Base-by-base conservation (phyloP, 2,329 filamentous ascomycete species). In the Neonectria punicea region DNA sequence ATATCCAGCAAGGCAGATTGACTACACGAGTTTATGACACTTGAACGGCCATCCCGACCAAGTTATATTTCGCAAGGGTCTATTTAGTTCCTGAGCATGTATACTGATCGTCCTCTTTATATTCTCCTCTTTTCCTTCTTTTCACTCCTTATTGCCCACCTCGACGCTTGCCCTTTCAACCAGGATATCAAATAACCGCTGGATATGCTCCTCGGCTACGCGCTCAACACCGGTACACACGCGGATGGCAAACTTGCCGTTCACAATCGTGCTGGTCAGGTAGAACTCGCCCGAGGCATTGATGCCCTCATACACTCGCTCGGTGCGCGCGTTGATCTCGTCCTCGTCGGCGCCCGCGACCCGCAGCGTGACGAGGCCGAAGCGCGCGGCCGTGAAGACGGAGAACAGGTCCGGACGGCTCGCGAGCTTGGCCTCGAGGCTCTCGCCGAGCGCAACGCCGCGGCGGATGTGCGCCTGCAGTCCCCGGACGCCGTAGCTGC, bases 271-370 rank as follows among this genome's bases (percentile, higher is more conserved):
- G 46, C 89, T 91, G 0, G 94, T 98, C 25, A 98, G 81, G 79
- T 93, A 98, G 61, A 97, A 92, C 78, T 93, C 89, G 1, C 93
- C 93, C 8, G 86, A 82, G 3, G 83, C 82, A 73, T 97, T 95
- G 30, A 97, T 86, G 25, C 83, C 78, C 73, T 96, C 92, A 73
- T 93, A 95, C 13, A 97, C 87, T 60, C 86, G 84, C 78, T 91
- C 91, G 1, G 94, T 97, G 11, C 92, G 75, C 20, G 80, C 81
- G 70, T 96, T 93, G 13, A 87, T 85, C 64, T 86, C 84, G 60
- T 88, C 85, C 28, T 83, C 76, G 28, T 75, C 74, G 3, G 67
- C 65, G 4, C 83, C 84, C 20, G 57, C 61, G 11, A 94, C 80
- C 2, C 89, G 86, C 70, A 98, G 89, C 1, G 94, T 93, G 0